phyloP scores from a whole-genome alignment of 2,329 filamentous ascomycete species.

The Hypoxylon sp. region DNA sequence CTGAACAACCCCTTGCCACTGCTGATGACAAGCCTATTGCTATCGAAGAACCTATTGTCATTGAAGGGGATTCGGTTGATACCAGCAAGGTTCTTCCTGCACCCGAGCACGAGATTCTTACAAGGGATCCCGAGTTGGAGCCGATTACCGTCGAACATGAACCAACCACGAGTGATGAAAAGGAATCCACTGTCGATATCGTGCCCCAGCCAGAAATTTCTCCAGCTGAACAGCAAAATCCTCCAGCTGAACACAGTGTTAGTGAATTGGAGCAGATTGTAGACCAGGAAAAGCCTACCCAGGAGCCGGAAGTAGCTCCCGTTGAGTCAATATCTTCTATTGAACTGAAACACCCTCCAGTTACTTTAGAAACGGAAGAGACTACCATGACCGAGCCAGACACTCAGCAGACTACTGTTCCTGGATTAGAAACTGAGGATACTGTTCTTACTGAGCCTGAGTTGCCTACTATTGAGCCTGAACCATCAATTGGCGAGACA shows the following conservation, averaged over 20 bases:
- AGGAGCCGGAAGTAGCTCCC: too few species aligned
- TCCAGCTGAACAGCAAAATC: too few species aligned
- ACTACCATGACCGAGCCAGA: neutral
- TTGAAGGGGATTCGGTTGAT: neutral
- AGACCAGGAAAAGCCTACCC: too few species aligned
- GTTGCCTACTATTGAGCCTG: neutral
- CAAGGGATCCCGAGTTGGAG: neutral
- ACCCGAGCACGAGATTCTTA: neutral
- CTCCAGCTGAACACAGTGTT: too few species aligned
- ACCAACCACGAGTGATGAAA: neutral
- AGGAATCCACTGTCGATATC: neutral
- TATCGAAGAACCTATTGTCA: neutral
- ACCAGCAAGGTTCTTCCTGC: neutral
- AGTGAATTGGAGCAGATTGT: too few species aligned
- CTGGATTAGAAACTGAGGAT: conserved; percentile 1
- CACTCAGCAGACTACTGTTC: neutral
- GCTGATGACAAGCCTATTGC: neutral
- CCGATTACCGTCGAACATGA: neutral
- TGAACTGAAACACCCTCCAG: neutral
- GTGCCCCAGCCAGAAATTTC: neutral
- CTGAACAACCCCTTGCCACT: neutral
- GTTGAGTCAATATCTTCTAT: neutral
- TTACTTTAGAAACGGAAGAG: neutral
- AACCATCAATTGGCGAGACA: too few species aligned
- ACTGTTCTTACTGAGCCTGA: conserved; percentile 1